Evolutionary conservation across 352 stramenopile species (phyloP), one percentile per base, ranked within the genome.

Genomic region (Blastocystis sp.): DNA sequence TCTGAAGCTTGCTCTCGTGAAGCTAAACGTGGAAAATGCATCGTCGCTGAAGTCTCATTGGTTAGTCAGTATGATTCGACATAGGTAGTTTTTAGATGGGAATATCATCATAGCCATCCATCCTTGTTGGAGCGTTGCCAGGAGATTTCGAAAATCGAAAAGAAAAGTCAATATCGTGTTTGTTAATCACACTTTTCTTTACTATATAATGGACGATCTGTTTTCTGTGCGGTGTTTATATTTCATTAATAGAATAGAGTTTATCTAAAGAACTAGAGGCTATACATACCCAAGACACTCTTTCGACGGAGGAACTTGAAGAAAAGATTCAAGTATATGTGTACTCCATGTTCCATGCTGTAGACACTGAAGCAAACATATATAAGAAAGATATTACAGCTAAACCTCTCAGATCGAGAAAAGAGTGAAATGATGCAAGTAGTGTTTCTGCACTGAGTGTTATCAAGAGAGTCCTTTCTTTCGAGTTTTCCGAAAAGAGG

Each of bases 41-140:
- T 92, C 92, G 90, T 95, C 95, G 91, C 94, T 96, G 93, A 95
- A 95, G 88, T 93, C 92, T 64, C 93, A 96, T 79, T 69, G 47
- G 76, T 91, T 95, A 41, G 95, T 95, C 91, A 95, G 55, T 76
- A 53, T 89, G 30, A 16, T 89, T 26, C 45, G 56, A 16, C 41
- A 50, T 43, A 73, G 30, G 63, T 73, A 37, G 24, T 26, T 20
- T 7, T 45, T 30, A 11, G 63, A 73, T 45, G 92, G 65, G 93
- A 92, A 20, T 95, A 94, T 90, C 93, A 95, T 90, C 95, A 95
- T 92, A 95, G 93, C 91, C 94, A 96, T 90, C 94, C 94, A 26
- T 93, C 94, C 43, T 91, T 96, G 30, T 91, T 95, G 7, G 93
- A 96, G 79, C 92, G 94, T 7, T 91, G 95, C 16, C 92, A 92